These are phyloP conservation scores for Podaxis pistillaris DNA, from an alignment of 768 basidiomycete genomes.

Conservation along the genomic window DNA sequence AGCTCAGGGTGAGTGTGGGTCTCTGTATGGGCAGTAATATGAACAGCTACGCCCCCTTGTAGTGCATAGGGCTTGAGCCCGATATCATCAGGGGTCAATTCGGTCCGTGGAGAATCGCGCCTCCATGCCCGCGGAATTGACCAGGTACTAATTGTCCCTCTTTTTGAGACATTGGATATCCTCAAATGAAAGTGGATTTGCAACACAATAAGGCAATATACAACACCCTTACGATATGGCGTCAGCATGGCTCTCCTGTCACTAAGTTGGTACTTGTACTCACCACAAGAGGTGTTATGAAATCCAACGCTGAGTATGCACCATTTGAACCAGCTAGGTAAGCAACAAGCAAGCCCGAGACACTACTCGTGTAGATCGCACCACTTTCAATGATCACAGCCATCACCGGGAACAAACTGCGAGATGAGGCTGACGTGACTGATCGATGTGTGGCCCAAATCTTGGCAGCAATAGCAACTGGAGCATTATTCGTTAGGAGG, in stretches of 20 bases:
- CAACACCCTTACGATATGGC: not conserved
- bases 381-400: slow-evolving; percentile 7
- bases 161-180: not conserved
- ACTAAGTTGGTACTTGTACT: not conserved
- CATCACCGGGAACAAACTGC: slow-evolving; percentile 2
- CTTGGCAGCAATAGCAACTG: slow-evolving; percentile 1
- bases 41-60: not conserved
- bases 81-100: not conserved
- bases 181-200: slow-evolving; percentile 9
- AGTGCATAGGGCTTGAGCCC: not conserved
- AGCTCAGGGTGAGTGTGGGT: not conserved
- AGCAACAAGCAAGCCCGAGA: not conserved
- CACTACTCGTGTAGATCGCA: slow-evolving; percentile 1
- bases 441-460: not conserved
- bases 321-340: not conserved
- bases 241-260: not conserved
- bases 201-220: slow-evolving; percentile 9
- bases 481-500: not conserved
- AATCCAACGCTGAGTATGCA: slow-evolving; percentile 3
- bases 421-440: not conserved
- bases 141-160: not conserved
- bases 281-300: slow-evolving; percentile 10
- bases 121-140: not conserved
- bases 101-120: not conserved
- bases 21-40: not conserved